phyloP scores from a whole-genome alignment of 306 rosid genomes.

The Ziziphus jujuba region DNA sequence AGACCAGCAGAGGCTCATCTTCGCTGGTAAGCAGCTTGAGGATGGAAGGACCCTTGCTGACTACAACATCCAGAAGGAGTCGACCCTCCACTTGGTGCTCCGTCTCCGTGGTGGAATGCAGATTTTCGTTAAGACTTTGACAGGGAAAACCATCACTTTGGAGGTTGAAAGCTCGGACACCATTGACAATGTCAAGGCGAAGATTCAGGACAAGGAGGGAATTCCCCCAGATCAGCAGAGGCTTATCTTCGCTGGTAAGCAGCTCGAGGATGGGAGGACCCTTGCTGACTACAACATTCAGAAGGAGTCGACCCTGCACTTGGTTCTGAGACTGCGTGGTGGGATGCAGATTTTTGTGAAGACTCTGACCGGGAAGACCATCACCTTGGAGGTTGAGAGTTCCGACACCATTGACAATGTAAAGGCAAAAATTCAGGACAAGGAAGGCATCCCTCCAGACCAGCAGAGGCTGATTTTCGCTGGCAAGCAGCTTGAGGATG shows the following conservation, averaged over 20 bases:
- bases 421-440: conserved; percentile 33
- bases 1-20: no score
- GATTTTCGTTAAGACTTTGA: conserved; percentile 29
- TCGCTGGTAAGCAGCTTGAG: conserved; percentile 33
- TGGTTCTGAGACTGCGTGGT: conserved; percentile 34
- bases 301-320: conserved; percentile 34
- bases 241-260: conserved; percentile 33
- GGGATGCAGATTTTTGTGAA: conserved; percentile 37
- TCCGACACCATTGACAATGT: conserved; percentile 32
- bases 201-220: no score
- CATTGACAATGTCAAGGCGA: no score
- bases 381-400: conserved; percentile 34
- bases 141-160: conserved; percentile 27
- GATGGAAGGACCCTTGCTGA: conserved; percentile 26
- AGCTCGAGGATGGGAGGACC: conserved; percentile 33
- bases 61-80: conserved; percentile 35
- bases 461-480: conserved; percentile 35
- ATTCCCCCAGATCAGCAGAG: no score
- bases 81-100: conserved; percentile 30
- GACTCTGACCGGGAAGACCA: conserved; percentile 35
- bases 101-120: conserved; percentile 39
- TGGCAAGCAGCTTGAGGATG: conserved; percentile 38
- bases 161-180: no score
- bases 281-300: conserved; percentile 34
- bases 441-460: conserved; percentile 37